These are phyloP conservation scores for Stemphylium vesicarium DNA, from an alignment of 2,329 filamentous ascomycete species.

Conservation along the genomic window DNA sequence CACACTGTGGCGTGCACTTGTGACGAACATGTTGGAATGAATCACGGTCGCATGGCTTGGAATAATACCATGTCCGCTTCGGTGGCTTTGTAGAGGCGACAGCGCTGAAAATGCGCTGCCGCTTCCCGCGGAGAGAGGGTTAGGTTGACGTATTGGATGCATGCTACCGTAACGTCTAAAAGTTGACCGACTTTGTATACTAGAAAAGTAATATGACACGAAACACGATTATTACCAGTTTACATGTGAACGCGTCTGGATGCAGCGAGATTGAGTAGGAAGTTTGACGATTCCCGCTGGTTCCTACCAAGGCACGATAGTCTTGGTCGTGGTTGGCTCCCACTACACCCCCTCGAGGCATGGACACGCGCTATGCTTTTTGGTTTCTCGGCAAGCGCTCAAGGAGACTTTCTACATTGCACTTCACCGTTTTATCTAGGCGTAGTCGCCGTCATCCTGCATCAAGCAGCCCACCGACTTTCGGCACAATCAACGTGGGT, in stretches of 20 bases:
- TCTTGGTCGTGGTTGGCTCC: conserved; percentile 3
- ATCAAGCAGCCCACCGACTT: background rate
- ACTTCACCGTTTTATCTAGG: background rate
- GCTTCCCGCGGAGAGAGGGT: background rate
- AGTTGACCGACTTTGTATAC: conserved; percentile 26
- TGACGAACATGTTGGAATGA: background rate
- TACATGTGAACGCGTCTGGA: background rate
- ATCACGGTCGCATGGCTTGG: background rate
- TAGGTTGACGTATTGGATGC: conserved; percentile 19
- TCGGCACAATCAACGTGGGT: background rate
- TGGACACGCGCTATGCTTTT: background rate
- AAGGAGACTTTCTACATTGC: background rate
- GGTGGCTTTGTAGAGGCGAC: background rate
- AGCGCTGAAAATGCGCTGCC: background rate
- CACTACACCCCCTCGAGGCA: conserved; percentile 2
- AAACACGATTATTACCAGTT: background rate
- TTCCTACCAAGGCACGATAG: background rate
- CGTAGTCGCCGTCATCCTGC: background rate
- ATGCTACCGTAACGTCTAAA: conserved; percentile 19
- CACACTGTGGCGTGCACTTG: background rate
- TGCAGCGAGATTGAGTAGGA: background rate
- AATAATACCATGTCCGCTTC: background rate
- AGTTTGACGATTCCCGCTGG: background rate
- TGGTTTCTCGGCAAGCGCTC: background rate
- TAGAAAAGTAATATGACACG: conserved; percentile 17